A percentile compares a stretch with the other conserved stretches of the same genome.
Evolutionary conservation across 768 basidiomycete genomes (phyloP).

Genomic region (Trametes maxima): DNA sequence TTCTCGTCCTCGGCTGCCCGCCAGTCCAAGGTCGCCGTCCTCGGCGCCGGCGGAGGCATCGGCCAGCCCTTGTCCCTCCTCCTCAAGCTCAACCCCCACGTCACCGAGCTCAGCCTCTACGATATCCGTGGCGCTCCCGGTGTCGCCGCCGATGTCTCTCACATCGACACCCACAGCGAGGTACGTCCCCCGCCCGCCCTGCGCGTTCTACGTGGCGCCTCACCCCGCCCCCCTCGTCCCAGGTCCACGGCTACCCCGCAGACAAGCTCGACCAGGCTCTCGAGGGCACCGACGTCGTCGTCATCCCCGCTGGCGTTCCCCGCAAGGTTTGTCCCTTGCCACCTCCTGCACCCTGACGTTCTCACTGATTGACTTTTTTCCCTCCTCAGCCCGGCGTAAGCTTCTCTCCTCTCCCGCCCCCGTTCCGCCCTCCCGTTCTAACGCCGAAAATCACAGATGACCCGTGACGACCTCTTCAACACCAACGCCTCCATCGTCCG

Average conservation of each 20-base stretch:
- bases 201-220: not conserved
- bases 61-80: slow-evolving; percentile 95
- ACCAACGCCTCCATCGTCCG: slow-evolving; percentile 98
- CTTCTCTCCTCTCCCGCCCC: slow-evolving; percentile 27
- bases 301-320: slow-evolving; percentile 99
- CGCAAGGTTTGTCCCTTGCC: slow-evolving; percentile 72
- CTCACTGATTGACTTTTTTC: slow-evolving; percentile 33
- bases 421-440: slow-evolving; percentile 25
- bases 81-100: slow-evolving; percentile 90
- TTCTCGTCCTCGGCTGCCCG: slow-evolving; percentile 78
- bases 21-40: slow-evolving; percentile 89
- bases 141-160: slow-evolving; percentile 96
- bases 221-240: not conserved
- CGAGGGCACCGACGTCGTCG: slow-evolving; percentile 87
- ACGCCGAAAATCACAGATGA: slow-evolving; percentile 64
- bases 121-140: slow-evolving; percentile 96
- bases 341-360: slow-evolving; percentile 11
- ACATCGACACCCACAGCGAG: slow-evolving; percentile 85
- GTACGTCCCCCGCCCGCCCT: slow-evolving; percentile 44
- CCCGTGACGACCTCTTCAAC: slow-evolving; percentile 96
- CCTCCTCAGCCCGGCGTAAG: slow-evolving; percentile 78
- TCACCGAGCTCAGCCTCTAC: slow-evolving; percentile 84
- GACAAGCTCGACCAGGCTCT: slow-evolving; percentile 90
- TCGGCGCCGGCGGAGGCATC: slow-evolving; percentile 98
- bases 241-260: slow-evolving; percentile 81